phyloP scores from a whole-genome alignment of 495 filamentous ascomycete genomes.

The Podospora fimiseda region DNA sequence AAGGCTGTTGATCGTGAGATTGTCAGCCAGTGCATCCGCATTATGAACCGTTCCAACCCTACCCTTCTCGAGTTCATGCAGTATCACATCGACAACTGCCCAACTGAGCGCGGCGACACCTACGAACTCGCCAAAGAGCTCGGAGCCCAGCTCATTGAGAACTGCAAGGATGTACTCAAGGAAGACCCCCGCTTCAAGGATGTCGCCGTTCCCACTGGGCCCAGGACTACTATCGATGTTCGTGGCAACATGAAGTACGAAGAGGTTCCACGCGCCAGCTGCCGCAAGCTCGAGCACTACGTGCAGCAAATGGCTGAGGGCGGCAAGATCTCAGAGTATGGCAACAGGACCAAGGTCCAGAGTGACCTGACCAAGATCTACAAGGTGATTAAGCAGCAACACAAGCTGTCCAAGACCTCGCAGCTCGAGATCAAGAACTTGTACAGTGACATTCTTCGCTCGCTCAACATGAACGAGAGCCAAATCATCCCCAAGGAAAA shows the following conservation, averaged over 20 bases:
- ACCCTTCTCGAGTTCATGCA: slow-evolving; percentile 98
- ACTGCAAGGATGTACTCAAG: slow-evolving; percentile 87
- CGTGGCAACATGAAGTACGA: slow-evolving; percentile 84
- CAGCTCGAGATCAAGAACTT: slow-evolving; percentile 91
- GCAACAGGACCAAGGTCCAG: slow-evolving; percentile 95
- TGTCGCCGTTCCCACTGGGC: slow-evolving; percentile 84
- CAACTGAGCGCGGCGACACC: slow-evolving; percentile 91
- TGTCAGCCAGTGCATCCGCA: slow-evolving; percentile 93
- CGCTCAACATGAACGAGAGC: slow-evolving; percentile 91
- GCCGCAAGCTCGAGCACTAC: slow-evolving; percentile 96
- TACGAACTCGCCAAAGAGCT: slow-evolving; percentile 95
- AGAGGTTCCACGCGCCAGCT: slow-evolving; percentile 80
- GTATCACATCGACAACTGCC: slow-evolving; percentile 99
- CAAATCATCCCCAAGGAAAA: slow-evolving; percentile 89
- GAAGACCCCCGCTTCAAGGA: slow-evolving; percentile 89
- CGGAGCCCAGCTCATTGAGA: slow-evolving; percentile 91
- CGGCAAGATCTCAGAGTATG: slow-evolving; percentile 96
- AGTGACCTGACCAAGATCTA: slow-evolving; percentile 90
- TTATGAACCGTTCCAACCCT: slow-evolving; percentile 99
- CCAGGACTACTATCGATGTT: slow-evolving; percentile 81
- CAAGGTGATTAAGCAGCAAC: slow-evolving; percentile 95
- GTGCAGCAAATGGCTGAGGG: slow-evolving; percentile 98
- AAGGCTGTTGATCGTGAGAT: slow-evolving; percentile 94
- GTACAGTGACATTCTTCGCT: slow-evolving; percentile 88
- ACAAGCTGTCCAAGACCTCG: slow-evolving; percentile 89